phyloP scores from a whole-genome alignment of 2,329 filamentous ascomycete species.

The Podosphaera leucotricha region DNA sequence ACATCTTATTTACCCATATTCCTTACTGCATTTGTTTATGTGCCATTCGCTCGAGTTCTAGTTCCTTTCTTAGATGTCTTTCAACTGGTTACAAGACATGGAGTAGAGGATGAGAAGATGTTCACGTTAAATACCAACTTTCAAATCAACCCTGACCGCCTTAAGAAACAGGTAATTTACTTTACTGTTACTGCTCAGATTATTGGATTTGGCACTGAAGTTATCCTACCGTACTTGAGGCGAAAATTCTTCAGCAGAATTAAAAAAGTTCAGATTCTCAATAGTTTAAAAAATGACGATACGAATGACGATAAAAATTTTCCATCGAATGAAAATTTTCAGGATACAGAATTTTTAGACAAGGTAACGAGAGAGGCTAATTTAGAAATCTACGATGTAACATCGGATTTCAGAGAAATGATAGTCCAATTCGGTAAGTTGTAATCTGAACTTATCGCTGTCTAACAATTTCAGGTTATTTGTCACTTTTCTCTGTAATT shows the following conservation, averaged over 20 bases:
- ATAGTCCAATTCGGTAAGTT: slow-evolving; percentile 47
- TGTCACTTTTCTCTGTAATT: slow-evolving; percentile 74
- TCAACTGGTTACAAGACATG: slow-evolving; percentile 45
- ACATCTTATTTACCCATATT: slow-evolving; percentile 86
- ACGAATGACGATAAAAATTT: no score
- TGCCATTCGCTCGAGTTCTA: slow-evolving; percentile 67
- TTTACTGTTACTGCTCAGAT: slow-evolving; percentile 87
- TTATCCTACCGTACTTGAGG: slow-evolving; percentile 67
- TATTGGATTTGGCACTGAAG: slow-evolving; percentile 66
- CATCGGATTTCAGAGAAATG: slow-evolving; percentile 82
- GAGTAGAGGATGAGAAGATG: slow-evolving; percentile 52
- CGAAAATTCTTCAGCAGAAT: slow-evolving; percentile 56
- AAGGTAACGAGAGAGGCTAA: slow-evolving; percentile 66
- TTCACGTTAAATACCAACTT: slow-evolving; percentile 36
- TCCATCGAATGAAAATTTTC: no score
- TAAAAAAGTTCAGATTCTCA: slow-evolving; percentile 42
- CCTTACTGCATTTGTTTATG: slow-evolving; percentile 81
- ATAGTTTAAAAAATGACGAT: slow-evolving; percentile 32
- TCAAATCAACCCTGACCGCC: slow-evolving; percentile 56
- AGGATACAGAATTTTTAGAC: slow-evolving; percentile 59
- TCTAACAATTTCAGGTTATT: slow-evolving; percentile 37
- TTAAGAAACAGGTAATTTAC: slow-evolving; percentile 84
- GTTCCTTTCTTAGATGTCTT: slow-evolving; percentile 75
- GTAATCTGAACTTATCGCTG: background rate
- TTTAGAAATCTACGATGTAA: slow-evolving; percentile 70